Evolutionary conservation across 805 yeast species (phyloP).

Genomic region (Yamadazyma paraphyllophila): DNA sequence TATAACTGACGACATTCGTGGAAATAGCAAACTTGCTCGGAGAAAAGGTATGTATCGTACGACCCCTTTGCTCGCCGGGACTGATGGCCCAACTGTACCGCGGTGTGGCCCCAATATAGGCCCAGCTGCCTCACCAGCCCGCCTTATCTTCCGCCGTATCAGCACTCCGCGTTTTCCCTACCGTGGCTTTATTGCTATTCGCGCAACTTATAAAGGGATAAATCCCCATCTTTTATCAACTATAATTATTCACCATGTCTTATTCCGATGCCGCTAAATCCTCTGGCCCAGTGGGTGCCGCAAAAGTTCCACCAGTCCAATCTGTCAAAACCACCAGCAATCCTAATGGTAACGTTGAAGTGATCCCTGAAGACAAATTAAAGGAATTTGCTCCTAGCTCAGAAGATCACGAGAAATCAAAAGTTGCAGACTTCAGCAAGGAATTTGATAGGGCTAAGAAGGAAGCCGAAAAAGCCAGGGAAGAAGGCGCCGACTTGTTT

Average conservation of each 20-base stretch:
- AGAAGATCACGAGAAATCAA: slow-evolving; percentile 16
- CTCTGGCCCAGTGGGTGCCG: slow-evolving; percentile 35
- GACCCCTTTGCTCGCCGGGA: background rate
- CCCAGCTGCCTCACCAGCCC: background rate
- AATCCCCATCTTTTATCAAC: background rate
- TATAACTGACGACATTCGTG: too few species aligned
- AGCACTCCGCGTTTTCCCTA: background rate
- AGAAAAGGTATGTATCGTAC: background rate
- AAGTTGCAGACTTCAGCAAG: slow-evolving; percentile 18
- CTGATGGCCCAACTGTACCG: background rate
- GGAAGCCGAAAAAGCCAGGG: slow-evolving; percentile 21
- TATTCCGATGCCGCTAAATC: slow-evolving; percentile 45
- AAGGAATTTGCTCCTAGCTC: slow-evolving; percentile 16
- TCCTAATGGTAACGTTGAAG: slow-evolving; percentile 15
- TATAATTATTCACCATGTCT: slow-evolving; percentile 11
- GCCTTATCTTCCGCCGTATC: background rate
- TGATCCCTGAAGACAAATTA: slow-evolving; percentile 14
- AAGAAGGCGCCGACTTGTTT: slow-evolving; percentile 22
- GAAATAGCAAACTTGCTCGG: background rate
- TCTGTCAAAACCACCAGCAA: slow-evolving; percentile 16
- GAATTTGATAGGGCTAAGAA: slow-evolving; percentile 16
- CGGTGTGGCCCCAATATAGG: background rate
- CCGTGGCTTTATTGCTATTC: background rate
- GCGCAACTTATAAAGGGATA: slow-evolving; percentile 1
- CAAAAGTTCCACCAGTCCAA: slow-evolving; percentile 30